A percentile compares a stretch with the other conserved stretches of the same genome.
Conservation (phyloP, 331 rosid genomes). For the Quercus tomentella region DNA sequence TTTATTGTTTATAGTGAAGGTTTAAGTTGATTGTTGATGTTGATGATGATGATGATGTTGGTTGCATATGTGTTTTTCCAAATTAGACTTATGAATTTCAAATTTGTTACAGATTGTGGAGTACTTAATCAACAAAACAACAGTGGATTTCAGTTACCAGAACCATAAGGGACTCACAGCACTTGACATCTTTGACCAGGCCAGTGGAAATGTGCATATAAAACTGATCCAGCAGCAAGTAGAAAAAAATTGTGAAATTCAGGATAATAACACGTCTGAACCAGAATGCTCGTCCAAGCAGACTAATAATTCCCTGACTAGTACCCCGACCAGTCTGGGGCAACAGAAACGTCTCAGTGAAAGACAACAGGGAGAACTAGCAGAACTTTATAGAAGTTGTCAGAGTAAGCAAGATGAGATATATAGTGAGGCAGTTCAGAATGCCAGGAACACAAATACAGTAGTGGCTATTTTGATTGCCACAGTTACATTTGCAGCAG, state of each 20-base stretch:
- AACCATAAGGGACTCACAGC: conserved; percentile 49
- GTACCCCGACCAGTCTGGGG: not conserved
- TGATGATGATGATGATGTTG: not conserved
- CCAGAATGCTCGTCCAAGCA: conserved; percentile 14
- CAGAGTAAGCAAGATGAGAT: conserved; percentile 25
- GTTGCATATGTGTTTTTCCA: not conserved
- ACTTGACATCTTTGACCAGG: conserved; percentile 50
- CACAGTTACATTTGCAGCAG: conserved; percentile 61
- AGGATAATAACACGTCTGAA: conserved; percentile 8
- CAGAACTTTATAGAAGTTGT: not conserved
- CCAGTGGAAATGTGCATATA: conserved; percentile 29
- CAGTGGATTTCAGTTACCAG: conserved; percentile 39
- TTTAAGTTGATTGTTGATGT: not conserved
- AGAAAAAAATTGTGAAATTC: conserved; percentile 6
- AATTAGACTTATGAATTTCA: not conserved
- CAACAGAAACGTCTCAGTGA: conserved; percentile 26
- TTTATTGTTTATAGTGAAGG: not conserved
- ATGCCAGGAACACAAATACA: conserved; percentile 65
- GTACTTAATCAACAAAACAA: conserved; percentile 55
- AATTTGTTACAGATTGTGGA: conserved; percentile 54
- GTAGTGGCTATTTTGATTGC: conserved; percentile 65
- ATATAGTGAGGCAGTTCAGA: conserved; percentile 62
- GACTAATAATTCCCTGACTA: not conserved
- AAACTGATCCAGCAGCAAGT: conserved; percentile 30
- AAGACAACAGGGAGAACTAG: conserved; percentile 15